phyloP scores from a whole-genome alignment of 2,329 filamentous ascomycete genomes.

The Neurospora crassa region DNA sequence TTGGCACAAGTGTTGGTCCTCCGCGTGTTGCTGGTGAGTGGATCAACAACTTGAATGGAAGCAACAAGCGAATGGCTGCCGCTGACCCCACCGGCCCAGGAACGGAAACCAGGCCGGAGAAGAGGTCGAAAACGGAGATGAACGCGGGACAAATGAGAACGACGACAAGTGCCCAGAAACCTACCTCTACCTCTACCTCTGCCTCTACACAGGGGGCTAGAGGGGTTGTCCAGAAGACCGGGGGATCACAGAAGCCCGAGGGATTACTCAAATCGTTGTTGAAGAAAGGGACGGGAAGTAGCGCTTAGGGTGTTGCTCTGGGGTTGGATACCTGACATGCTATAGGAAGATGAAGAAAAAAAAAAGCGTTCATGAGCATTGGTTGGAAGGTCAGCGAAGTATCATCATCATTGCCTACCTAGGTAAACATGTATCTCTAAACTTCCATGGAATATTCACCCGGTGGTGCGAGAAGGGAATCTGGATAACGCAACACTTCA shows the following conservation, averaged over 20 bases:
- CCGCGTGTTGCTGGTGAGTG: neutral
- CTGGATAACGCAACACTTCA: too few relatives aligned
- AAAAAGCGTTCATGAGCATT: neutral
- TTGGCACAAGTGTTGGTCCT: neutral
- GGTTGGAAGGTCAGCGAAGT: neutral
- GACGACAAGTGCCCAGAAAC: neutral
- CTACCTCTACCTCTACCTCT: neutral
- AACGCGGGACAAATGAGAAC: neutral
- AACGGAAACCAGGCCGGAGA: neutral
- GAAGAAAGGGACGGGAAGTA: neutral
- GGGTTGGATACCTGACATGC: neutral
- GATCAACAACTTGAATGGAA: neutral
- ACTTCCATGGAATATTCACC: too few relatives aligned
- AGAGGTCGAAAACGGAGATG: neutral
- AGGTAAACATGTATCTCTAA: too few relatives aligned
- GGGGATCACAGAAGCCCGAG: neutral
- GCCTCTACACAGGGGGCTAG: neutral
- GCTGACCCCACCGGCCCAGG: neutral
- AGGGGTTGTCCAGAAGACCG: accelerated
- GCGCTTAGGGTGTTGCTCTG: neutral
- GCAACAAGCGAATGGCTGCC: neutral
- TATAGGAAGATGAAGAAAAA: neutral
- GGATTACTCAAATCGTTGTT: neutral
- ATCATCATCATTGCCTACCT: neutral
- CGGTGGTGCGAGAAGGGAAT: too few relatives aligned